Evolutionary conservation across 1,284 basidiomycete genomes (phyloP).

Genomic region (Schizophyllum commune): DNA sequence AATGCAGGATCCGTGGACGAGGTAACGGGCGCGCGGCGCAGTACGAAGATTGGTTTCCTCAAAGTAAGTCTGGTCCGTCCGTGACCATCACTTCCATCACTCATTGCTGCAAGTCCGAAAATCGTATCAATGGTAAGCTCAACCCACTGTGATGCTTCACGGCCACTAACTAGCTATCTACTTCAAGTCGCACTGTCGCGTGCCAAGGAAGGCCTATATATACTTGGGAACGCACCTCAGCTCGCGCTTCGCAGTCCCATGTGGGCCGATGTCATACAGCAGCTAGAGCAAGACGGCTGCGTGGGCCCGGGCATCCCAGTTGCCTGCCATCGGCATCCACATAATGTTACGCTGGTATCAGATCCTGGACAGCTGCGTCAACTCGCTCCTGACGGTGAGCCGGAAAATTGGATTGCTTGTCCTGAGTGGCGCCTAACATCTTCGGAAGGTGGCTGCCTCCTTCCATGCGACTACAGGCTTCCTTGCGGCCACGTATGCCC

Average conservation of each 20-base stretch:
- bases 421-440: neutral
- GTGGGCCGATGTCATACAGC: constrained; percentile 53
- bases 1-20: constrained; percentile 45
- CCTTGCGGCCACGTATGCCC: constrained; percentile 66
- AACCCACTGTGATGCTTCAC: neutral
- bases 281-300: constrained; percentile 37
- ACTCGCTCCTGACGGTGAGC: constrained; percentile 50
- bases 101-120: constrained; percentile 34
- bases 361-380: constrained; percentile 44
- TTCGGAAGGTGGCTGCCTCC: constrained; percentile 52
- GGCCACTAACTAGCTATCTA: neutral
- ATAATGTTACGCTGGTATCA: constrained; percentile 31
- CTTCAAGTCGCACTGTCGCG: constrained; percentile 58
- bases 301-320: constrained; percentile 51
- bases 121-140: constrained; percentile 44
- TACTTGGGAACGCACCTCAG: constrained; percentile 59
- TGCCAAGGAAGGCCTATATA: constrained; percentile 63
- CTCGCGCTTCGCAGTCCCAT: constrained; percentile 41
- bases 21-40: constrained; percentile 18
- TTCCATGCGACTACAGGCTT: constrained; percentile 44
- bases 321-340: constrained; percentile 50
- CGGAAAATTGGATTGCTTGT: neutral
- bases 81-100: neutral
- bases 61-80: constrained; percentile 31
- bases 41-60: constrained; percentile 60